phyloP scores from a whole-genome alignment of 345 rosid genomes.

The Brassica juncea region DNA sequence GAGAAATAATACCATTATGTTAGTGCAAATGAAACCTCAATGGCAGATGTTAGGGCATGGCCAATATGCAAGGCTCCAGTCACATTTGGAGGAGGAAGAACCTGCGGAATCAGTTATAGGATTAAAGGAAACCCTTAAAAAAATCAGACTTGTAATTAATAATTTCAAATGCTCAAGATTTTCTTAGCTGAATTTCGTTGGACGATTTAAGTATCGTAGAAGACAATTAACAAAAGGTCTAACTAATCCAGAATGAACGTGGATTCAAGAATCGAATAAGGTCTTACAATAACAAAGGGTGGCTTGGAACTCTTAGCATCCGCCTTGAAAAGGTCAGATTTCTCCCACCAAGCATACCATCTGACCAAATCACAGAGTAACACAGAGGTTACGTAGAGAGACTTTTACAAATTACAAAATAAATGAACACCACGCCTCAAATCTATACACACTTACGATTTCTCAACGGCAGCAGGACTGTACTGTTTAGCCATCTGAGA shows the following conservation, averaged over 20 bases:
- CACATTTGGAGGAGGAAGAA: slow-evolving; percentile 98
- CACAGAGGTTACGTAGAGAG: neutral
- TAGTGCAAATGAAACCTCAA: slow-evolving; percentile 51
- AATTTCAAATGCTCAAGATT: neutral
- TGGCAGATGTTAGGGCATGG: slow-evolving; percentile 88
- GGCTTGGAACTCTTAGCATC: slow-evolving; percentile 76
- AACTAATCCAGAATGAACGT: neutral
- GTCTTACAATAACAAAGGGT: slow-evolving; percentile 69
- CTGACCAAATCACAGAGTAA: slow-evolving; percentile 37
- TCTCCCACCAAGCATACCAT: slow-evolving; percentile 97
- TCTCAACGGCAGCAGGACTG: slow-evolving; percentile 75
- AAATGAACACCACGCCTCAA: neutral
- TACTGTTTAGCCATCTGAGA: slow-evolving; percentile 86
- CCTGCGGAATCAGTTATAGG: slow-evolving; percentile 44
- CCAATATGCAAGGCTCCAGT: slow-evolving; percentile 98
- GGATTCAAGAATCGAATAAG: slow-evolving; percentile 1
- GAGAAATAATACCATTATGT: neutral
- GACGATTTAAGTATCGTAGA: neutral
- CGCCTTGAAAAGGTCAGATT: slow-evolving; percentile 64
- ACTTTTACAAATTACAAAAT: neutral
- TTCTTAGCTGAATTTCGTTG: neutral
- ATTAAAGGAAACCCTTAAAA: neutral
- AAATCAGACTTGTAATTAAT: neutral
- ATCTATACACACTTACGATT: slow-evolving; percentile 52
- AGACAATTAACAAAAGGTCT: slow-evolving; percentile 14